Conservation (phyloP, 148 eudicot species). For the Hydrangea macrophylla region DNA sequence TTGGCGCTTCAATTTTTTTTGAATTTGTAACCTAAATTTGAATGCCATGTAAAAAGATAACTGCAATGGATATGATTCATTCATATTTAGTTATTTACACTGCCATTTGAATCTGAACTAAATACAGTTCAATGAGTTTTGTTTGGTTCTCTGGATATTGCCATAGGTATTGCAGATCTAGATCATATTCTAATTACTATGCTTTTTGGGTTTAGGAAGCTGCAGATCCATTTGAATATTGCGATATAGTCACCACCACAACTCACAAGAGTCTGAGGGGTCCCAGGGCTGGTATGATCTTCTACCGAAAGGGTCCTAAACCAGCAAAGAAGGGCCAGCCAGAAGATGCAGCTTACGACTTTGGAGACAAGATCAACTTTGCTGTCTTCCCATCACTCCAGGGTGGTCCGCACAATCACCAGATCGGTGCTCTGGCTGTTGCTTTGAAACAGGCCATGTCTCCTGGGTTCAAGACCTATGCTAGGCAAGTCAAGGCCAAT, state of each 20-base stretch:
- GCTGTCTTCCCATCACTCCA: conserved; percentile 96
- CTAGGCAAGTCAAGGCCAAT: conserved; percentile 93
- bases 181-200: background rate
- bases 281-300: conserved; percentile 96
- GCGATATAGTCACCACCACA: conserved; percentile 90
- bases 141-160: background rate
- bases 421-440: conserved; percentile 94
- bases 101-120: too few species aligned
- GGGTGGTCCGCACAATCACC: conserved; percentile 99
- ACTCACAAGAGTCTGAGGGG: conserved; percentile 97
- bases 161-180: background rate
- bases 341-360: conserved; percentile 85
- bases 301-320: conserved; percentile 94
- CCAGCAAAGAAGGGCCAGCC: conserved; percentile 98
- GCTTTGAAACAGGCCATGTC: conserved; percentile 83
- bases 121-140: background rate
- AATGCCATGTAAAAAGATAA: too few species aligned
- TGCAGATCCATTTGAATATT: conserved; percentile 88
- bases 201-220: conserved; percentile 65
- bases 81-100: too few species aligned
- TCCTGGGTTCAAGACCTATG: conserved; percentile 95
- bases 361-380: conserved; percentile 91
- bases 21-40: too few species aligned
- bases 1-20: too few species aligned
- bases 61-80: too few species aligned